Evolutionary conservation across 2,329 filamentous ascomycete genomes (phyloP), one percentile per base, ranked within the genome.

Genomic region (Microdochium trichocladiopsis): DNA sequence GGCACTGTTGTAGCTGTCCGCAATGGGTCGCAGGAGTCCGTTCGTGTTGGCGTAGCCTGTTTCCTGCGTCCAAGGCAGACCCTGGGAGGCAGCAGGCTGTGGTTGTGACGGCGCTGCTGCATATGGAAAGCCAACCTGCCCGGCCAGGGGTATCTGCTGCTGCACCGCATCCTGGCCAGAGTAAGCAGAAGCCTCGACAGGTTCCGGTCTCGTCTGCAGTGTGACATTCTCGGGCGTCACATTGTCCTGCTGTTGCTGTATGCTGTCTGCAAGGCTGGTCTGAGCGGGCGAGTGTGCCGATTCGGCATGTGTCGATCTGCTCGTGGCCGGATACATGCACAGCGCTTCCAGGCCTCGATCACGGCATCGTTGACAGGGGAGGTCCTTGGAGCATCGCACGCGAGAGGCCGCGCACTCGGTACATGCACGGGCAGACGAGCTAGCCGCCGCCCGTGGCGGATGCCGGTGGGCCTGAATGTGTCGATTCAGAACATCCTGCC

Each of bases 401-500:
- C 54, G 55, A 25, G 49, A 52, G 3, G 41, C 31, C 10, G 55
- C 55, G 25, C 55, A 57, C 25, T 55, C 55, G 12, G 41, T 31
- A 31, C 55, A 56, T 10, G 55, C 55, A 25, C 55, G 48, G 3
- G 41, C 36, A 12, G 22, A 31, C 22, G 28, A 12, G n/a, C 47
- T 31, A 16, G 24, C 25, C 6, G 16, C 43, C 2, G 23, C 50
- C 11, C 22, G 41, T 22, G 28, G 25, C 12, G 22, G 37, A 28
- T 51, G 50, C 25, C 37, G 23, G 22, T 54, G 54, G 47, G 54
- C 50, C 16, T 52, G 37, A 4, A 45, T 33, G 24, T 52, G 54
- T 4, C 52, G 48, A 22, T 43, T 54, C 24, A 53, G 52, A 16
- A 53, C 52, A 33, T 52, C 54, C 50, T 50, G 45, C 18, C 53